Conservation (phyloP, 441 rosid genomes). For the Gossypium davidsonii region DNA sequence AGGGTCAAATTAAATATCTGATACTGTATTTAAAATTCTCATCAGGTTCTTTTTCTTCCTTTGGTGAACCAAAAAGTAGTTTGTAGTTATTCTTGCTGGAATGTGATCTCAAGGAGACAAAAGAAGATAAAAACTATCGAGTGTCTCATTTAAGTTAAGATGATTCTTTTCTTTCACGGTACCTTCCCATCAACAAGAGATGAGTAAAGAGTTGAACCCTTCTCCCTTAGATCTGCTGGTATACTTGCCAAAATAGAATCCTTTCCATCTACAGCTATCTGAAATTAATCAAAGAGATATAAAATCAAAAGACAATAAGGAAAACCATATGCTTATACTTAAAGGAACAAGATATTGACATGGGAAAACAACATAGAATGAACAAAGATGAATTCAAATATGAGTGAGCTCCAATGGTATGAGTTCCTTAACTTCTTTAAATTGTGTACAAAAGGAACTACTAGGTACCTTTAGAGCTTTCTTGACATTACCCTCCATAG, state of each 20-base stretch:
- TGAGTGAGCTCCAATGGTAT: neutral
- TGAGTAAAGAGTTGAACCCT: constrained; percentile 54
- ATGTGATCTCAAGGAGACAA: neutral
- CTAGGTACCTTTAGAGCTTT: constrained; percentile 68
- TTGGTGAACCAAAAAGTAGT: neutral
- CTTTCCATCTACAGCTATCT: constrained; percentile 76
- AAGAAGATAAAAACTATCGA: neutral
- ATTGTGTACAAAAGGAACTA: neutral
- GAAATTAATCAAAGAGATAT: constrained; percentile 16
- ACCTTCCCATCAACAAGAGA: constrained; percentile 66
- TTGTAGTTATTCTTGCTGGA: neutral
- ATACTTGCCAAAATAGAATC: constrained; percentile 66
- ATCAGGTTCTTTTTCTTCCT: neutral
- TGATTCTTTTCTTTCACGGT: constrained; percentile 7
- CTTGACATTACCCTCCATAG: constrained; percentile 92
- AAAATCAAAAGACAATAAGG: neutral
- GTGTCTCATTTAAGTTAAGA: constrained; percentile 1
- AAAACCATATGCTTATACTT: neutral
- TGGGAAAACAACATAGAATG: neutral
- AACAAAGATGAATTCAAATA: neutral
- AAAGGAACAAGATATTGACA: neutral
- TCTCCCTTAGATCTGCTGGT: constrained; percentile 65
- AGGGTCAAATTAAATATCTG: neutral
- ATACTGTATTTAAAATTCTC: neutral
- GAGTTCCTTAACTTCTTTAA: neutral